Evolutionary conservation across 345 rosid species (phyloP), one percentile per base, ranked within the genome.

Genomic region (Murraya paniculata): DNA sequence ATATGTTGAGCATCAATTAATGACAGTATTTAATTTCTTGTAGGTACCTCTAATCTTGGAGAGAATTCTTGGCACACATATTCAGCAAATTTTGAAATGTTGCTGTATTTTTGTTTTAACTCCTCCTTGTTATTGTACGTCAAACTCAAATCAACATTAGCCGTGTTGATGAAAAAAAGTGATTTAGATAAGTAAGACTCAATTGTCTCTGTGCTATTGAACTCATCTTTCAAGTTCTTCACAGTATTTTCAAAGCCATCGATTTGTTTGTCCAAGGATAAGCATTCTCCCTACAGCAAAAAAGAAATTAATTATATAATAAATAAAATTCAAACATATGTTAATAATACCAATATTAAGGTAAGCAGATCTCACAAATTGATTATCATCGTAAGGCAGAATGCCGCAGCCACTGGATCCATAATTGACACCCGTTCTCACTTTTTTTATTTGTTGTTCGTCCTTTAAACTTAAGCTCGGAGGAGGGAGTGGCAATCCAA

Each of bases 401-500:
- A 50, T 18, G 36, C 73, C 73, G 53, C 73, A 14, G 57, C 59
- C 58, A 50, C 7, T 30, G 22, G 38, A 69, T 69, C 58, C 59
- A 70, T 45, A 70, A 50, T 70, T 70, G 2, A 50, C 35, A 8
- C 73, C 60, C 1, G 60, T 50, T 1, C 21, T 9, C 7, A 45
- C 9, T 11, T 27, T 45, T 0, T 69, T 69, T 5, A 9, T 48
- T 22, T 69, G 2, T 8, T 30, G 21, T 45, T 9, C 3, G 19
- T 41, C 38, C 11, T 59, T 24, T 25, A 70, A 16, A 13, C 36
- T 30, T 4, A 70, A 28, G 38, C 53, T 41, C 21, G 73, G 59
- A 48, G 39, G 73, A 25, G 73, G 60, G 18, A 70, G 28, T 50
- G 73, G 73, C 38, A 70, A 70, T 16, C 73, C 73, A 11, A 50